Evolutionary conservation across 2,329 filamentous ascomycete species (phyloP).

Genomic region (Basipetospora chlamydospora): DNA sequence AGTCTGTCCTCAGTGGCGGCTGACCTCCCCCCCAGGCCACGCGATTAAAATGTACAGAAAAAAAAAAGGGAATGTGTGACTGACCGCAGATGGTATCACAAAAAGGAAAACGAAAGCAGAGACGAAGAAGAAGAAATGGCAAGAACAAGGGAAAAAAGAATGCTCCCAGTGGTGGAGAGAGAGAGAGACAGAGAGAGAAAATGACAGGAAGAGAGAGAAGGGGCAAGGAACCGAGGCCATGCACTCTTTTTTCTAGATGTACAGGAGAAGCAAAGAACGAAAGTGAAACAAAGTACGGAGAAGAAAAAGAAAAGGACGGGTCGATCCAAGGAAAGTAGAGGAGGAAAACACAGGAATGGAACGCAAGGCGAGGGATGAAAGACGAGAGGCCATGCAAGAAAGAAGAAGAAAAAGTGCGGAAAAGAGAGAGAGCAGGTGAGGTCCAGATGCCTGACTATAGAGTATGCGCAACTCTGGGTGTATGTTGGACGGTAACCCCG

Average conservation of each 20-base stretch:
- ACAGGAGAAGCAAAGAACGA: conserved; percentile 1
- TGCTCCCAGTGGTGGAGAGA: not conserved
- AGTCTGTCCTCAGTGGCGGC: too few relatives aligned
- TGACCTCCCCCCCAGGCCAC: too few relatives aligned
- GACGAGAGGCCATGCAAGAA: not conserved
- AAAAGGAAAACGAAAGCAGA: not conserved
- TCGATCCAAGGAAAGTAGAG: conserved; percentile 1
- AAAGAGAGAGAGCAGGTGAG: not conserved
- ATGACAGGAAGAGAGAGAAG: not conserved
- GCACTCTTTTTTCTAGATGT: not conserved
- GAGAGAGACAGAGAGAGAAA: conserved; percentile 1
- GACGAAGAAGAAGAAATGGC: not conserved
- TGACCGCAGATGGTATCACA: conserved; percentile 4
- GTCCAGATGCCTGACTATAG: not conserved
- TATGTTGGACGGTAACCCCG: too few relatives aligned
- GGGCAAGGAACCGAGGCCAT: conserved; percentile 1
- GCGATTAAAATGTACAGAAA: too few relatives aligned
- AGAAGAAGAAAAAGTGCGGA: not conserved
- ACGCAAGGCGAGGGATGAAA: not conserved
- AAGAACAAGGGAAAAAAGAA: conserved; percentile 1
- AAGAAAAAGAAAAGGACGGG: conserved; percentile 2
- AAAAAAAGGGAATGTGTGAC: conserved; percentile 1
- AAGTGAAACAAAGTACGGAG: not conserved
- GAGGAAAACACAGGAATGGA: conserved; percentile 1
- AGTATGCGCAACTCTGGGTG: too few relatives aligned